These are phyloP conservation scores for Umbelopsis isabellina DNA, from an alignment of 192 early-diverging fungal genomes.

Conservation along the genomic window DNA sequence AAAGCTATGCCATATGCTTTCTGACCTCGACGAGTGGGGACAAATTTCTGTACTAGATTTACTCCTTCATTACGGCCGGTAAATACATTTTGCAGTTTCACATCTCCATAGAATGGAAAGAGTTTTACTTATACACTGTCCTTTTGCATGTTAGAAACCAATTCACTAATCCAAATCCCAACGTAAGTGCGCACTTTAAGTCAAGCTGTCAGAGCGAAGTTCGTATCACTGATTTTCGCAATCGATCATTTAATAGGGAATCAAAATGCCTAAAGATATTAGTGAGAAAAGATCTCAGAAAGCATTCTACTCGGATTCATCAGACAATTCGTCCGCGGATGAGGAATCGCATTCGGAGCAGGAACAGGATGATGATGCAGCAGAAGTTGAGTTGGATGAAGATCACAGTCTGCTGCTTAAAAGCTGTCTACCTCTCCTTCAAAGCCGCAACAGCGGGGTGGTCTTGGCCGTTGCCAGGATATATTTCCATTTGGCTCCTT, in stretches of 20 bases:
- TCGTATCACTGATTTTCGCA: background rate
- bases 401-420: conserved; percentile 80
- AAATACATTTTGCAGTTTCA: background rate
- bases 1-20: conserved; percentile 82
- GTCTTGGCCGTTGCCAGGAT: conserved; percentile 72
- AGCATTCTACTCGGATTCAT: conserved; percentile 53
- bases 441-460: conserved; percentile 85
- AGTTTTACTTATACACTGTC: background rate
- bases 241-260: background rate
- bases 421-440: conserved; percentile 72
- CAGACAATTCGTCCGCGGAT: conserved; percentile 18
- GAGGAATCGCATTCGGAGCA: background rate
- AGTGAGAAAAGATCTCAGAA: conserved; percentile 26
- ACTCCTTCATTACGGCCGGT: conserved; percentile 79
- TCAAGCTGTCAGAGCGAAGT: background rate
- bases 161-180: conserved; percentile 64
- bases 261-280: background rate
- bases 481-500: conserved; percentile 68
- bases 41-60: conserved; percentile 85
- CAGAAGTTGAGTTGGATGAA: conserved; percentile 62
- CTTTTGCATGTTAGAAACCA: conserved; percentile 30
- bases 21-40: conserved; percentile 95
- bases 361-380: conserved; percentile 19
- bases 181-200: conserved; percentile 26
- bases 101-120: background rate